These are phyloP conservation scores for Trypanosoma theileri DNA, from an alignment of 208 protist species.

Conservation along the genomic window DNA sequence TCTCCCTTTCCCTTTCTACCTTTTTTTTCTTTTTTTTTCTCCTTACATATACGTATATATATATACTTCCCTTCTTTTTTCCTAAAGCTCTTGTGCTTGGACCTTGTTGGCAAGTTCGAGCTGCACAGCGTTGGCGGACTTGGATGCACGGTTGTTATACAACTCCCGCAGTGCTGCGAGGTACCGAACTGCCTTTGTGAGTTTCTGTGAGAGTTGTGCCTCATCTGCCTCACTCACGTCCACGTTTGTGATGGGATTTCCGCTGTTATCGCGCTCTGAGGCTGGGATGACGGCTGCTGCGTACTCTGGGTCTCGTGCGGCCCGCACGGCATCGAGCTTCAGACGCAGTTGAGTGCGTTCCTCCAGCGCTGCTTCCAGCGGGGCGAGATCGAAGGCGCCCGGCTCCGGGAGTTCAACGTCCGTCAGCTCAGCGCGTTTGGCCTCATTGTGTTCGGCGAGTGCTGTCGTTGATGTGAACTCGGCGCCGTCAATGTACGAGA, in stretches of 20 bases:
- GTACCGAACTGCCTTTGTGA: slow-evolving; percentile 32
- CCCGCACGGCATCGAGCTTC: slow-evolving; percentile 60
- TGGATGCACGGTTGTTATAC: slow-evolving; percentile 42
- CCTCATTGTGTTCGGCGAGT: slow-evolving; percentile 49
- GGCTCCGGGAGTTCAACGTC: slow-evolving; percentile 34
- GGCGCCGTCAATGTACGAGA: slow-evolving; percentile 77
- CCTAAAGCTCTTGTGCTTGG: neutral
- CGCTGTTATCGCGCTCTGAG: slow-evolving; percentile 42
- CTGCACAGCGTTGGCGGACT: neutral
- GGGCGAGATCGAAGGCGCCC: slow-evolving; percentile 38
- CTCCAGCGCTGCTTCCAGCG: slow-evolving; percentile 34
- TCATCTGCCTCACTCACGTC: slow-evolving; percentile 38
- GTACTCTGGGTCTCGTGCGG: slow-evolving; percentile 46
- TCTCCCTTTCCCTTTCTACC: slow-evolving; percentile 9
- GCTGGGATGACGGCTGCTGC: slow-evolving; percentile 36
- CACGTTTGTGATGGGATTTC: slow-evolving; percentile 23
- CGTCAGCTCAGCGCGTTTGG: slow-evolving; percentile 26
- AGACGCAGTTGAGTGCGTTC: slow-evolving; percentile 37
- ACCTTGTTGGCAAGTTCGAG: neutral
- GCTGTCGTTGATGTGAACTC: slow-evolving; percentile 34
- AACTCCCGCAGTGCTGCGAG: slow-evolving; percentile 28
- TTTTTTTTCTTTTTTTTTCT: slow-evolving; percentile 9
- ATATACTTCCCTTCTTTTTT: too few relatives aligned
- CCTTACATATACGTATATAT: neutral
- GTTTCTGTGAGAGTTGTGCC: slow-evolving; percentile 24